Percentiles rank a stretch among this genome's conserved stretches.
These are phyloP conservation scores for Saprolegnia diclina DNA, from an alignment of 352 stramenopile species.

Conservation along the genomic window DNA sequence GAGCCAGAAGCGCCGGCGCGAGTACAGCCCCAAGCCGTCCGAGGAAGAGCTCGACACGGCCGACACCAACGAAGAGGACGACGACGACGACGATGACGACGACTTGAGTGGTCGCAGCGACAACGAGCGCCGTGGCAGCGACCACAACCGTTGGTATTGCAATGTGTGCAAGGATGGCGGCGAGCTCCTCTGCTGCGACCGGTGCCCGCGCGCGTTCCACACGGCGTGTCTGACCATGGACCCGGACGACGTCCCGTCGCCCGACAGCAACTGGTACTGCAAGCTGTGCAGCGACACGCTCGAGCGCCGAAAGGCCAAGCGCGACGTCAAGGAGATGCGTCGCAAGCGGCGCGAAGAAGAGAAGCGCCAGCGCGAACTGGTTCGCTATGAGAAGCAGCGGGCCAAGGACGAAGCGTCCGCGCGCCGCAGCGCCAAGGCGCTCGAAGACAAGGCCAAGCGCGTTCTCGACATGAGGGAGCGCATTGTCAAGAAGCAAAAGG, in stretches of 20 bases:
- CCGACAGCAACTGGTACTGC: constrained; percentile 82
- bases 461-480: constrained; percentile 84
- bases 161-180: constrained; percentile 88
- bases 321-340: constrained; percentile 69
- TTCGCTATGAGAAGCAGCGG: constrained; percentile 51
- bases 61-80: constrained; percentile 2
- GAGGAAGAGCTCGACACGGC: background rate
- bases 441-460: constrained; percentile 78
- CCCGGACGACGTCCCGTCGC: constrained; percentile 49
- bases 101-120: constrained; percentile 15
- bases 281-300: constrained; percentile 78
- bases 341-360: constrained; percentile 71
- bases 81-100: constrained; percentile 16
- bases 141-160: constrained; percentile 87
- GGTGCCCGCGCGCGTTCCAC: constrained; percentile 91
- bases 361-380: constrained; percentile 72
- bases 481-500: constrained; percentile 79
- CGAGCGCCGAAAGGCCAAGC: constrained; percentile 66
- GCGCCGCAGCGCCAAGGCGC: constrained; percentile 70
- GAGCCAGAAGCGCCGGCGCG: background rate
- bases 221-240: constrained; percentile 82
- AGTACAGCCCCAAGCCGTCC: background rate
- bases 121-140: constrained; percentile 26
- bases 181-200: constrained; percentile 87
- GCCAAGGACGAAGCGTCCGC: constrained; percentile 66